These are phyloP conservation scores for Agroathelia rolfsii DNA, from an alignment of 1,284 basidiomycete species.

Conservation along the genomic window DNA sequence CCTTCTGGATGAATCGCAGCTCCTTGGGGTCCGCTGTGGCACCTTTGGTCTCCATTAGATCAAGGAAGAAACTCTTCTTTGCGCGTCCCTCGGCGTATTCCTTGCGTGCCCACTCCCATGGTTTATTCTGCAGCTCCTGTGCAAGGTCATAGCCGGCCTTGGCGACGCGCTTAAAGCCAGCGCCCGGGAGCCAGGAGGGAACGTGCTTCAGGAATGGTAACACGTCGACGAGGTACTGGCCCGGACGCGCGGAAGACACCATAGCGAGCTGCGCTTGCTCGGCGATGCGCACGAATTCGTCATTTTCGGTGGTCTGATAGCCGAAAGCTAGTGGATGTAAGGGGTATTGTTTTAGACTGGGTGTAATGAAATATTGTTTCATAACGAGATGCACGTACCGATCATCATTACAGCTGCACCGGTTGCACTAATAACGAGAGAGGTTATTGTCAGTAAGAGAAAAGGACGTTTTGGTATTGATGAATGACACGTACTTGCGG, in stretches of 20 bases:
- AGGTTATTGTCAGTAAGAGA: too few relatives aligned
- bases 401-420: constrained; percentile 29
- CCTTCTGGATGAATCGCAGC: constrained; percentile 4
- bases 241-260: constrained; percentile 18
- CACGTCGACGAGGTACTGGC: constrained; percentile 14
- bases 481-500: constrained; percentile 21
- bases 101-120: constrained; percentile 17
- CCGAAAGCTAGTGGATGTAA: constrained; percentile 20
- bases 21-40: constrained; percentile 8
- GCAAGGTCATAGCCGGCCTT: constrained; percentile 13
- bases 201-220: constrained; percentile 25
- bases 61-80: constrained; percentile 12
- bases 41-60: constrained; percentile 11
- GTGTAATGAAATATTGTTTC: constrained; percentile 31
- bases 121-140: constrained; percentile 17
- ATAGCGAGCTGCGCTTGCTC: constrained; percentile 22
- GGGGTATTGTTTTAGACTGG: too few relatives aligned
- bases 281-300: constrained; percentile 15
- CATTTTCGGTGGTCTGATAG: constrained; percentile 12
- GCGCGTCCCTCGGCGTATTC: constrained; percentile 10
- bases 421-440: constrained; percentile 17
- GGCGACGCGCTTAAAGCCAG: constrained; percentile 44
- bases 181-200: constrained; percentile 36
- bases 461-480: not conserved
- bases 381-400: constrained; percentile 14